These are phyloP conservation scores for Penicillium arizonense DNA, from an alignment of 495 filamentous ascomycete species.

Conservation along the genomic window DNA sequence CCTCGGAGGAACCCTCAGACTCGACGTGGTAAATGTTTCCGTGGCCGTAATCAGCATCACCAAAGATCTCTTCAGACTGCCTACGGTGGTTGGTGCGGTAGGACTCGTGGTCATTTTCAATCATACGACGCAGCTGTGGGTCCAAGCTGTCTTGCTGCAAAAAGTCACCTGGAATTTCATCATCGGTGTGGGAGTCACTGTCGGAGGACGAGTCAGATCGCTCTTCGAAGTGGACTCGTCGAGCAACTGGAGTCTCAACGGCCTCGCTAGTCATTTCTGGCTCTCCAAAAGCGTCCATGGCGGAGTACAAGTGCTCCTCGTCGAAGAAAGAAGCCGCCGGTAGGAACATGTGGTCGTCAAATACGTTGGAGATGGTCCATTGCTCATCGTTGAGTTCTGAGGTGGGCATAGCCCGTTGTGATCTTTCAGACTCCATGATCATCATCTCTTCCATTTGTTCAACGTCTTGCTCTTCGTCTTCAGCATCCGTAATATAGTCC, in stretches of 20 bases:
- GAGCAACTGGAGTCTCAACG: slow-evolving; percentile 39
- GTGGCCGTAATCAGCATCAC: slow-evolving; percentile 44
- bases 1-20: slow-evolving; percentile 53
- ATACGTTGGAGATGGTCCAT: slow-evolving; percentile 59
- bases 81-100: slow-evolving; percentile 38
- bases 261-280: slow-evolving; percentile 45
- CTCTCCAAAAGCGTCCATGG: slow-evolving; percentile 46
- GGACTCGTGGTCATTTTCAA: slow-evolving; percentile 59
- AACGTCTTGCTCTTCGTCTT: slow-evolving; percentile 73
- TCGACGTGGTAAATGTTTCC: slow-evolving; percentile 51
- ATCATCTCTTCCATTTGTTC: slow-evolving; percentile 70
- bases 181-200: slow-evolving; percentile 50
- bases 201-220: slow-evolving; percentile 52
- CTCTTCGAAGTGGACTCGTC: slow-evolving; percentile 52
- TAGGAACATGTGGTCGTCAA: slow-evolving; percentile 49
- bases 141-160: slow-evolving; percentile 69
- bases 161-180: slow-evolving; percentile 69
- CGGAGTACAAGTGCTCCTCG: slow-evolving; percentile 49
- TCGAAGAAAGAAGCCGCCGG: slow-evolving; percentile 49
- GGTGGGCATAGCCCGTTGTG: slow-evolving; percentile 28
- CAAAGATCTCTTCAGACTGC: slow-evolving; percentile 45
- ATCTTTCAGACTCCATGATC: slow-evolving; percentile 60
- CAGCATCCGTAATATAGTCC: slow-evolving; percentile 73
- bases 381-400: slow-evolving; percentile 41
- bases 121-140: slow-evolving; percentile 64